Percentiles rank a stretch among this genome's conserved stretches.
Conservation (phyloP, 352 stramenopile genomes). For the Pythium coloratum region DNA sequence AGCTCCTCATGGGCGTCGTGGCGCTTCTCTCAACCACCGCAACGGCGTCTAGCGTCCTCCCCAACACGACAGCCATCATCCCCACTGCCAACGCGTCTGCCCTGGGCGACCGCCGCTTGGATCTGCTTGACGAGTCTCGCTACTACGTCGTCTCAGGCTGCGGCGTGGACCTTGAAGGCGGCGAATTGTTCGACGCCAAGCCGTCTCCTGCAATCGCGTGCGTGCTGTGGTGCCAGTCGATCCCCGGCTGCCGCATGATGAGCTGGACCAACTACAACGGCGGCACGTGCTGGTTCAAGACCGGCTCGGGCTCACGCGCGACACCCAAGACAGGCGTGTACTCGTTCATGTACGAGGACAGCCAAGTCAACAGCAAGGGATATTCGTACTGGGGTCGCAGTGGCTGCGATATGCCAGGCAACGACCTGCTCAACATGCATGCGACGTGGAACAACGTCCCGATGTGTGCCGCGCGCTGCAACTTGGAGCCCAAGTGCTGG, state of each 20-base stretch:
- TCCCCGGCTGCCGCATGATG: not conserved
- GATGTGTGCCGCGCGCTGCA: not conserved
- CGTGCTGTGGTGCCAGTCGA: not conserved
- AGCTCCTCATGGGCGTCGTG: not conserved
- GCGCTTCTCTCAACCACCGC: not conserved
- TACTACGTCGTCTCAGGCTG: not conserved
- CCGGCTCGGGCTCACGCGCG: not conserved
- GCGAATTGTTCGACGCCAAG: not conserved
- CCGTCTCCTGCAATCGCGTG: not conserved
- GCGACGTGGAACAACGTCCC: not conserved
- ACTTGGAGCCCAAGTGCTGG: not conserved
- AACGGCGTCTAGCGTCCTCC: not conserved
- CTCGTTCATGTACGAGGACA: not conserved
- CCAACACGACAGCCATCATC: not conserved
- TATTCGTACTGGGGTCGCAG: not conserved
- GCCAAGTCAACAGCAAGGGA: not conserved
- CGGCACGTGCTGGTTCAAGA: constrained; percentile 52
- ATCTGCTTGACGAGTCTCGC: not conserved
- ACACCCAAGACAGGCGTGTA: not conserved
- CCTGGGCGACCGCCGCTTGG: not conserved
- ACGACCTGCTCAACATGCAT: not conserved
- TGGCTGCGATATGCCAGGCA: not conserved
- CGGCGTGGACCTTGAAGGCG: not conserved
- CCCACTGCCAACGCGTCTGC: not conserved
- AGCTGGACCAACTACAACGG: constrained; percentile 47